Base-by-base conservation (phyloP, 23 red algal genomes). In the Gracilaria gracilis region DNA sequence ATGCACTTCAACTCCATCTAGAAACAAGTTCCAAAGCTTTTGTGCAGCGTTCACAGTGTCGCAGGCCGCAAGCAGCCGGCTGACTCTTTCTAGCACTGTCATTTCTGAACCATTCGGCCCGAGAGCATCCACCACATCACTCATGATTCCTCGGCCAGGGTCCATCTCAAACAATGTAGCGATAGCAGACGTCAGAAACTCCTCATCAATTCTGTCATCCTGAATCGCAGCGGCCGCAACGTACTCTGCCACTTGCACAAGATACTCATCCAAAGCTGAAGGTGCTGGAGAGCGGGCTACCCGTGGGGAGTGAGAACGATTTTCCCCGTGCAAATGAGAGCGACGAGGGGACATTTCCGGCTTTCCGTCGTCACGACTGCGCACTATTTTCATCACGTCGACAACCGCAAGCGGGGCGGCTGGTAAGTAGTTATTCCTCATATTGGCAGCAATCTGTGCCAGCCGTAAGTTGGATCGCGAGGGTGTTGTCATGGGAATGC, bases 131-230 rank as follows among this genome's bases (percentile, higher is more conserved):
- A 91, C 88, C 12, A 91, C 88, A 32, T 91, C 88, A 16, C 38
- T 74, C 88, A 91, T 83, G n/a, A 91, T 82, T n/a, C 88, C 88
- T 32, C 53, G 55, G 12, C 78, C 88, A 67, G 66, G 61, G 48
- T 91, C 77, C 75, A 91, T 83, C 75, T 81, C 88, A 81, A 91
- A 91, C 35, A 91, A 59, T 8, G 88, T n/a, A 12, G 88, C 88
- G n/a, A 91, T 53, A 14, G 88, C 75, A 51, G 76, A 91, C 21
- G 75, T 91, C 57, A 91, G 35, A 62, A 91, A 91, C 29, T 91
- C 65, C 44, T 91, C 88, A 75, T 91, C 88, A 46, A 91, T 75
- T 34, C 47, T 91, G 34, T 91, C 88, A 35, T 91, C 88, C 51
- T 73, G 76, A 57, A 82, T 62, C 29, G 76, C 79, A 20, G 88